Evolutionary conservation across 441 rosid species (phyloP).

Genomic region (Oxalis stricta): DNA sequence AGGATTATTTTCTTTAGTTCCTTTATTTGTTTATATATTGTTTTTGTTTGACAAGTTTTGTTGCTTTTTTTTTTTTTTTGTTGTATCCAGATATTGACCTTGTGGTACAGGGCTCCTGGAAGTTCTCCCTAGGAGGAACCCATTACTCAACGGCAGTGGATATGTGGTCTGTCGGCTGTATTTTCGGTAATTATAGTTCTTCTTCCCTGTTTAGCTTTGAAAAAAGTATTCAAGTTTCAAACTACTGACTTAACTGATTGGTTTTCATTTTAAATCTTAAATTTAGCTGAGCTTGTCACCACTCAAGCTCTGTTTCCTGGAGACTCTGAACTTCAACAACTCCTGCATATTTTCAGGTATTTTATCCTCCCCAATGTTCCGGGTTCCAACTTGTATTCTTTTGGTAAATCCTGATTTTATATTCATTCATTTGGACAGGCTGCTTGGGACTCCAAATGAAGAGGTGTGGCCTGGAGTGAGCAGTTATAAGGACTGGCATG

Average conservation of each 20-base stretch:
- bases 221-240: not conserved
- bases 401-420: not conserved
- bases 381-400: not conserved
- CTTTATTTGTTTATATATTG: not conserved
- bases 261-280: not conserved
- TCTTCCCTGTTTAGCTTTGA: not conserved
- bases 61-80: not conserved
- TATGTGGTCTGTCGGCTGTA: slow-evolving; percentile 94
- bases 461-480: slow-evolving; percentile 89
- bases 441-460: slow-evolving; percentile 89
- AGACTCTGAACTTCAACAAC: slow-evolving; percentile 95
- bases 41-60: not conserved
- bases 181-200: slow-evolving; percentile 43
- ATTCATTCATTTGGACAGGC: slow-evolving; percentile 23
- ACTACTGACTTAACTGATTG: not conserved
- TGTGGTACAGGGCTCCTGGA: slow-evolving; percentile 97
- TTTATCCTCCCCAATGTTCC: no score
- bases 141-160: slow-evolving; percentile 98
- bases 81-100: slow-evolving; percentile 79
- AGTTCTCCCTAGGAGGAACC: slow-evolving; percentile 89
- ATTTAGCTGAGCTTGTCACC: slow-evolving; percentile 66
- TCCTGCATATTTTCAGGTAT: slow-evolving; percentile 84
- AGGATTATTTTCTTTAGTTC: no score
- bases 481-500: slow-evolving; percentile 85
- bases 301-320: slow-evolving; percentile 95